Percentiles rank a stretch among this genome's conserved stretches.
These are phyloP conservation scores for Phoenix roebelenii DNA, from an alignment of 176 grass and related monocot species.

Conservation along the genomic window DNA sequence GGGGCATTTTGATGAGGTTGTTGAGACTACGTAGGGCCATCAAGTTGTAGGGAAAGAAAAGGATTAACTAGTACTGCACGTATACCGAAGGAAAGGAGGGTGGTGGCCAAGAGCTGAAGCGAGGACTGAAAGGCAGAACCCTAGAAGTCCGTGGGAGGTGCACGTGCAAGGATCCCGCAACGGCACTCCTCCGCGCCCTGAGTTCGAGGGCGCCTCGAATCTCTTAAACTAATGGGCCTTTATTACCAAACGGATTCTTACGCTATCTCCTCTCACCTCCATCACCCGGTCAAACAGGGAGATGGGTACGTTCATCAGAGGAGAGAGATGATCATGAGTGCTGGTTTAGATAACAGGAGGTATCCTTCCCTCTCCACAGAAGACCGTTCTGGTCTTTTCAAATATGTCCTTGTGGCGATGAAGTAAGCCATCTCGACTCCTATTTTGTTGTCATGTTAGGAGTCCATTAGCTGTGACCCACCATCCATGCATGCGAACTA, in stretches of 20 bases:
- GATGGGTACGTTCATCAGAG: not conserved
- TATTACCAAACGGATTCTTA: conserved; percentile 4
- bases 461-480: too few species aligned
- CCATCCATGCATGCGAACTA: too few species aligned
- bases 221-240: not conserved
- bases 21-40: not conserved
- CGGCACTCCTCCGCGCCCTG: conserved; percentile 4
- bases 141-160: not conserved
- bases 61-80: not conserved
- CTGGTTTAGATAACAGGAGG: too few species aligned
- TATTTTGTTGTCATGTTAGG: too few species aligned
- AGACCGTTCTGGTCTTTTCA: too few species aligned
- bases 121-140: conserved; percentile 4
- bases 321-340: not conserved
- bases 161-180: conserved; percentile 15
- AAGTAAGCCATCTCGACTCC: too few species aligned
- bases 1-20: not conserved
- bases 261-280: not conserved
- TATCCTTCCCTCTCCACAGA: too few species aligned
- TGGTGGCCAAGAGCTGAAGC: conserved; percentile 20
- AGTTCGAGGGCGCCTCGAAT: not conserved
- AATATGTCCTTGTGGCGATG: too few species aligned
- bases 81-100: not conserved
- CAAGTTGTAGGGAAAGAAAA: not conserved
- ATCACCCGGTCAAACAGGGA: conserved; percentile 4